Evolutionary conservation across 1,139 yeast genomes (phyloP).

Genomic region (Arxiozyma slooffiae): DNA sequence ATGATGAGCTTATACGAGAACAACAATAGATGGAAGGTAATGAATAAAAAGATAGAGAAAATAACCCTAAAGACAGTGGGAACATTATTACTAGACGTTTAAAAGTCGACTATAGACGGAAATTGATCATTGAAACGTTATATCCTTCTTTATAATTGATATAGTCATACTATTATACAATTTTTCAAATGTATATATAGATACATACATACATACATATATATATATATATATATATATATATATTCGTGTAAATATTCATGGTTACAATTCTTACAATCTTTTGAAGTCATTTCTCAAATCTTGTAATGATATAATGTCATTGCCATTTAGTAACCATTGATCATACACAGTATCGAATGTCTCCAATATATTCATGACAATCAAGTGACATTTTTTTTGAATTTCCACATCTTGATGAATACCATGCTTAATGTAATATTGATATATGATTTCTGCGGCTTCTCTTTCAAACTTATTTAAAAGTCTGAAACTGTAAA

Average conservation of each 20-base stretch:
- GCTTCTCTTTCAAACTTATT: slow-evolving; percentile 28
- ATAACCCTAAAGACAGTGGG: slow-evolving; percentile 79
- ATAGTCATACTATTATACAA: neutral
- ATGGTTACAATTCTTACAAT: slow-evolving; percentile 4
- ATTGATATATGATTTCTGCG: slow-evolving; percentile 24
- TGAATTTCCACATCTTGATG: slow-evolving; percentile 10
- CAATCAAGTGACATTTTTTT: slow-evolving; percentile 20
- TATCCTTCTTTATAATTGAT: neutral
- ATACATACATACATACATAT: neutral
- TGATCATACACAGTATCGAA: slow-evolving; percentile 39
- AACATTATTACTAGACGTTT: slow-evolving; percentile 78
- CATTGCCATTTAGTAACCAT: slow-evolving; percentile 40
- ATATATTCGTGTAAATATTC: neutral
- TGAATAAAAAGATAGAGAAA: slow-evolving; percentile 54
- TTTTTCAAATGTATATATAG: neutral
- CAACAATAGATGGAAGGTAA: slow-evolving; percentile 29
- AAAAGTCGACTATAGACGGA: neutral
- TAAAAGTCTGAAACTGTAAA: slow-evolving; percentile 24
- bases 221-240: neutral
- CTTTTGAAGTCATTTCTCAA: slow-evolving; percentile 17
- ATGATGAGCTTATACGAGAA: slow-evolving; percentile 29
- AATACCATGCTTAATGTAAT: slow-evolving; percentile 9
- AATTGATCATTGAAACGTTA: neutral
- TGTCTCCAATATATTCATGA: slow-evolving; percentile 23
- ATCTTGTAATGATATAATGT: slow-evolving; percentile 28